A percentile compares a stretch with the other conserved stretches of the same genome.
Evolutionary conservation across 2,329 filamentous ascomycete species (phyloP).

Genomic region (Elsinoe ampelina): DNA sequence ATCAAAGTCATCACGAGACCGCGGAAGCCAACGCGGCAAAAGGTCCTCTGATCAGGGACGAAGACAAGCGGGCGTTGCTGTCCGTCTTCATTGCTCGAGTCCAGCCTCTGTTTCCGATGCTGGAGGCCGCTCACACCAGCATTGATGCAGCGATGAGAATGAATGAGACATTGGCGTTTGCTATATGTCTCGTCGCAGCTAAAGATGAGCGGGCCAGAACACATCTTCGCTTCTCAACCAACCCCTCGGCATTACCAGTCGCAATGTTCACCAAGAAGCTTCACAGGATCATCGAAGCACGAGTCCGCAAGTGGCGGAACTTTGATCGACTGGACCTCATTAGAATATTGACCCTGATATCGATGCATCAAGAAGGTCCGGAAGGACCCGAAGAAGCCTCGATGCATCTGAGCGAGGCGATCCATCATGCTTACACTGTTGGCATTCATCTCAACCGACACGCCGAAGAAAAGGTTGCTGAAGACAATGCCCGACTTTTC

Average conservation of each 20-base stretch:
- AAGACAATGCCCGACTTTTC: slow-evolving; percentile 35
- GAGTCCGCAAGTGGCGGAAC: slow-evolving; percentile 33
- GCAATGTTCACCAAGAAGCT: slow-evolving; percentile 38
- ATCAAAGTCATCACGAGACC: slow-evolving; percentile 16
- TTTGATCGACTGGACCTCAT: slow-evolving; percentile 40
- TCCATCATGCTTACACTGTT: slow-evolving; percentile 42
- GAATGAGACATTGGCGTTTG: slow-evolving; percentile 23
- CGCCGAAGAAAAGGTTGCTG: slow-evolving; percentile 54
- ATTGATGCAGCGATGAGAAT: slow-evolving; percentile 32
- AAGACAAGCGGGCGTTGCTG: slow-evolving; percentile 31
- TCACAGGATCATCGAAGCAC: slow-evolving; percentile 34
- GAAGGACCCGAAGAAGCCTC: slow-evolving; percentile 36
- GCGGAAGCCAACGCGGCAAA: slow-evolving; percentile 23
- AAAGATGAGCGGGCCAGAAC: slow-evolving; percentile 37
- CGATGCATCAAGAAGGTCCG: slow-evolving; percentile 39
- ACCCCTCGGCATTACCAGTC: slow-evolving; percentile 27
- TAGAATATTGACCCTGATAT: slow-evolving; percentile 38
- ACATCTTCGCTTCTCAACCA: slow-evolving; percentile 31
- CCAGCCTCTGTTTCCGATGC: slow-evolving; percentile 39
- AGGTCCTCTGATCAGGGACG: slow-evolving; percentile 27
- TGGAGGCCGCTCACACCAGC: slow-evolving; percentile 33
- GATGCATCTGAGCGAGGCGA: slow-evolving; percentile 39
- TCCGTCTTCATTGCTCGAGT: slow-evolving; percentile 39
- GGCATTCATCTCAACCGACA: slow-evolving; percentile 45
- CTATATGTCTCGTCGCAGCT: slow-evolving; percentile 40